Base-by-base conservation (phyloP, 192 early-diverging fungal species). In the Coemansia sp. region DNA sequence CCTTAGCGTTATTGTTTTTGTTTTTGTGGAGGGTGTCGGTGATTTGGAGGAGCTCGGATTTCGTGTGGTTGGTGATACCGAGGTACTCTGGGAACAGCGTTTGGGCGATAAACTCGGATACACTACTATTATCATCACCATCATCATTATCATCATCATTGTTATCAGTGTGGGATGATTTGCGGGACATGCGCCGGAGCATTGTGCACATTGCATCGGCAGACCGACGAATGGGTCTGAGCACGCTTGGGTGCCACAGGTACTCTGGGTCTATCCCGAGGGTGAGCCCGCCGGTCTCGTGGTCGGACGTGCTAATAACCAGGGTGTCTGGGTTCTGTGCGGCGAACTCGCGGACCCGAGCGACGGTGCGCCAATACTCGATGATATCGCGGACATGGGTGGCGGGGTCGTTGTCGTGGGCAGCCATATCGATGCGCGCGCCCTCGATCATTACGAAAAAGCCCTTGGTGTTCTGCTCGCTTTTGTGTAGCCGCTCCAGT, bases 381-480 rank as follows among this genome's bases (percentile, higher is more conserved):
- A 82, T 51, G 28, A 87, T 84, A 14, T 87, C 85, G 53, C 68
- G 83, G 5, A 87, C 29, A 56, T 87, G 85, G 16, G 78, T 56
- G 28, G 82, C 85, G 0, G 84, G 75, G 43, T 87, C 85, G 56
- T 87, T 87, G 21, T 77, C 80, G 38, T 86, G 84, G 0, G 65
- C 82, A 2, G 83, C 83, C 73, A 81, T 78, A 48, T 84, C 85
- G 40, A 86, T 86, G 3, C 85, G 73, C 42, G 82, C 81, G 3
- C 85, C 83, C 67, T 86, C 85, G 51, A 86, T 74, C 85, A 86
- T 83, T 3, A 86, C 5, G 19, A 86, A 83, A 60, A 86, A 86
- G 0, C 83, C 84, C 19, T 32, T 42, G 23, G 21, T 14, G 16
- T 58, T 6, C 8, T 1, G 28, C 11, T 6, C n/a, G n/a, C n/a